Evolutionary conservation across 2,329 filamentous ascomycete genomes (phyloP), one percentile per base, ranked within the genome.

Genomic region (Trichothecium roseum): DNA sequence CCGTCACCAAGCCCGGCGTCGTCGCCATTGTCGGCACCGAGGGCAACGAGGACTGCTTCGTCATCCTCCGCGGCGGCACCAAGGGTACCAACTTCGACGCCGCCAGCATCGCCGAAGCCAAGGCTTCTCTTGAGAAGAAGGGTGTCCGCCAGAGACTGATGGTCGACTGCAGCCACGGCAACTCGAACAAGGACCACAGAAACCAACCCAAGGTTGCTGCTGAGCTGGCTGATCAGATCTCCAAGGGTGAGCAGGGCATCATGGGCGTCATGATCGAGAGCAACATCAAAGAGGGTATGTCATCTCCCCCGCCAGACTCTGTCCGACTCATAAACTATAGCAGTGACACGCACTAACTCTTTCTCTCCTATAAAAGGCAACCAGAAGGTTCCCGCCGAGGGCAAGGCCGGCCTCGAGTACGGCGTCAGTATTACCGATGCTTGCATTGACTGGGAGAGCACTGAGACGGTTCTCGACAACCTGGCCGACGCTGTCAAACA

Each of bases 221-320:
- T 34, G 74, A 69, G 9, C 59, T 98, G 38, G 87, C 84, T 2
- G 78, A 84, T 52, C 91, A 98, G 64, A 84, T 98, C 40, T 71
- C 80, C 37, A 75, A 72, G 39, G 91, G 91, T 26, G 89, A 96
- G 65, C 72, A 73, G 3, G 81, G 69, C 33, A 91, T 98, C 53
- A 89, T 95, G 77, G 91, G 91, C 51, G 85, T 96, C 40, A 98
- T 98, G 91, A 94, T 98, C 52, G 91, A 98, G 69, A 93, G 84
- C 60, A 84, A 96, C 60, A 93, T 96, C 63, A 82, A 89, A 51
- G 89, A 95, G 65, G 88, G 84, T 82, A 58, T 51, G 69, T 46
- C 22, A n/a, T 12, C 6, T 24, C n/a, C n/a, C n/a, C n/a, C n/a
- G n/a, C n/a, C 12, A 29, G 7, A n/a, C 9, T 32, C n/a, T n/a